Conservation (phyloP, 768 basidiomycete genomes). For the Rhodosporidiobolus sp. region DNA sequence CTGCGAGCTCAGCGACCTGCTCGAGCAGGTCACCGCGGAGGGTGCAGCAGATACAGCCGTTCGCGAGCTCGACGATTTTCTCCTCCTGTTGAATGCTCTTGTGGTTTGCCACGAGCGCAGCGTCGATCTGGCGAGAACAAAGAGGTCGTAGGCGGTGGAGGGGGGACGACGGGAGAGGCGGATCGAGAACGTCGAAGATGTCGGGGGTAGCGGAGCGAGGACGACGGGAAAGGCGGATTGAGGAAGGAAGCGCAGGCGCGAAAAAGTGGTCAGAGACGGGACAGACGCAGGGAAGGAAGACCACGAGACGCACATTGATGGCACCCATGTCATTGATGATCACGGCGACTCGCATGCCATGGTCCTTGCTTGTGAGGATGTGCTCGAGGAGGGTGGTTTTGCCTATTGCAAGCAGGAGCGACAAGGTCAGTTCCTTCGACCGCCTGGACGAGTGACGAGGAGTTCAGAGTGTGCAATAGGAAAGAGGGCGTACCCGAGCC, state of each 20-base stretch:
- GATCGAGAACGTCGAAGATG: too few species aligned
- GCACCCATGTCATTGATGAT: conserved; percentile 49
- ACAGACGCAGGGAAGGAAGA: not conserved
- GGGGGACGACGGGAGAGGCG: not conserved
- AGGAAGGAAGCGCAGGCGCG: not conserved
- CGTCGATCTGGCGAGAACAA: conserved; percentile 43
- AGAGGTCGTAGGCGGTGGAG: not conserved
- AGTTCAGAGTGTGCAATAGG: too few species aligned
- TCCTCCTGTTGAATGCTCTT: conserved; percentile 46
- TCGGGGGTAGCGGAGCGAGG: too few species aligned
- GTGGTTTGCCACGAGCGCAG: conserved; percentile 45
- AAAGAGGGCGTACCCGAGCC: conserved; percentile 33
- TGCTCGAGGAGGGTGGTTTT: conserved; percentile 47
- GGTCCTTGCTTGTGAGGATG: conserved; percentile 44
- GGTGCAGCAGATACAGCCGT: conserved; percentile 50
- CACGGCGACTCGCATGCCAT: conserved; percentile 44
- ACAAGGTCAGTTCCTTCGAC: not conserved
- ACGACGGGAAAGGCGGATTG: not conserved
- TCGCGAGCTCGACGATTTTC: conserved; percentile 47
- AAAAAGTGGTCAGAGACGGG: not conserved
- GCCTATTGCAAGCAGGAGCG: conserved; percentile 28
- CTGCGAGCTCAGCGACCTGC: conserved; percentile 46
- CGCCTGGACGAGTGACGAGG: not conserved
- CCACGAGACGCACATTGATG: conserved; percentile 41
- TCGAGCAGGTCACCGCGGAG: conserved; percentile 48